These are phyloP conservation scores for Hypoxylon rubiginosum DNA, from an alignment of 2,329 filamentous ascomycete species.

Conservation along the genomic window DNA sequence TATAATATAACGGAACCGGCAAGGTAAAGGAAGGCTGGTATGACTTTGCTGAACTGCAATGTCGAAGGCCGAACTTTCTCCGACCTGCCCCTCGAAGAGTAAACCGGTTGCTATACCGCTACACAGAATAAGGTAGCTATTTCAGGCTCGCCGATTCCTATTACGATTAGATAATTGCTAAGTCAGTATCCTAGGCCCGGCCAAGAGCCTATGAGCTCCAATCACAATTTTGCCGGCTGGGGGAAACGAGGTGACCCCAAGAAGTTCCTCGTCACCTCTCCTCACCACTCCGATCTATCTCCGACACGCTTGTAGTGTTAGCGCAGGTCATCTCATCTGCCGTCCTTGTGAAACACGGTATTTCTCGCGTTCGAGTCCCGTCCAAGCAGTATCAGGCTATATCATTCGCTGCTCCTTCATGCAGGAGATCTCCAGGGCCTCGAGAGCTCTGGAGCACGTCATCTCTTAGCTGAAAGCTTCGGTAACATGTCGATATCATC, in stretches of 20 bases:
- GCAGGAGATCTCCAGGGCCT: not conserved
- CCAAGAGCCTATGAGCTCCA: conserved; percentile 32
- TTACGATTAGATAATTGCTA: conserved; percentile 16
- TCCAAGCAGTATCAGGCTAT: conserved; percentile 6
- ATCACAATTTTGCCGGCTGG: conserved; percentile 21
- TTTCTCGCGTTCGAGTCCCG: not conserved
- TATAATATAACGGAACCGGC: not conserved
- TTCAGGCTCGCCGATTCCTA: not conserved
- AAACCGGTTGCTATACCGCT: conserved; percentile 9
- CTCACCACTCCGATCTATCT: conserved; percentile 10
- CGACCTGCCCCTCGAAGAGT: conserved; percentile 4
- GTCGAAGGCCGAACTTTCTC: not conserved
- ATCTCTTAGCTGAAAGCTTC: conserved; percentile 1
- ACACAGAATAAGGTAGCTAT: not conserved
- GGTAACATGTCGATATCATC: conserved; percentile 6
- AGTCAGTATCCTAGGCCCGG: conserved; percentile 6
- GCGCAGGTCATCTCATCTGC: conserved; percentile 8
- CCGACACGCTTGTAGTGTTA: not conserved
- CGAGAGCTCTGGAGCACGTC: not conserved
- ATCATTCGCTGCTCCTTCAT: conserved; percentile 4
- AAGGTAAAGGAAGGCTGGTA: not conserved
- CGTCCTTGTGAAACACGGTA: conserved; percentile 6
- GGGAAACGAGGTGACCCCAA: conserved; percentile 7
- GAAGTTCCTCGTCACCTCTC: conserved; percentile 5
- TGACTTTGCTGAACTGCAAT: not conserved